A percentile compares a stretch with the other conserved stretches of the same genome.
Conservation (phyloP, 371 early-diverging fungal genomes). For the Smittium mucronatum region DNA sequence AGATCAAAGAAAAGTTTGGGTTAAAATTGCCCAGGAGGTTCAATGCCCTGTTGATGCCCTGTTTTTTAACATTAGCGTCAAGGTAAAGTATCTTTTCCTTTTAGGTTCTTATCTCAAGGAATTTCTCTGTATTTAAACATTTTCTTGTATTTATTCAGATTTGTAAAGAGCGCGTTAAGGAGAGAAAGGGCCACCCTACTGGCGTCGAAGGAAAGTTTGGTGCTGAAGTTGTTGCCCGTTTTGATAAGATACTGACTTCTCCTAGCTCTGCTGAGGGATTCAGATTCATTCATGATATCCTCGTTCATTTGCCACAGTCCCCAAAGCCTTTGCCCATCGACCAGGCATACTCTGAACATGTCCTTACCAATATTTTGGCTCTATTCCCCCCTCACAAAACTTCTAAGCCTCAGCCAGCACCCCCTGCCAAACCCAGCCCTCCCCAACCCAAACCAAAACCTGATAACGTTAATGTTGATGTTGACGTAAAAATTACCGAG, state of each 20-base stretch:
- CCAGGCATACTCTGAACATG: conserved; percentile 23
- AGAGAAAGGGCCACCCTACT: conserved; percentile 53
- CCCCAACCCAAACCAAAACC: conserved; percentile 15
- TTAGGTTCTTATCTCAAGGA: not conserved
- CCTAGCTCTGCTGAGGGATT: conserved; percentile 53
- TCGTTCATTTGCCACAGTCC: conserved; percentile 24
- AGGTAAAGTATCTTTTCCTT: conserved; percentile 12
- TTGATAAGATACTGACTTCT: conserved; percentile 42
- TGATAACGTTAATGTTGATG: conserved; percentile 9
- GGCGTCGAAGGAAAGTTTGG: conserved; percentile 54
- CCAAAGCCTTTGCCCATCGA: conserved; percentile 27
- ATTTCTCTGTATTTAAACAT: not conserved
- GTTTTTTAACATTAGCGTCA: conserved; percentile 46
- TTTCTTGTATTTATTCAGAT: conserved; percentile 3
- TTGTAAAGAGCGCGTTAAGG: conserved; percentile 46
- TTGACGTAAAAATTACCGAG: conserved; percentile 22
- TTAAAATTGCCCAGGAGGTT: conserved; percentile 44
- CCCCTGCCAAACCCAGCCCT: conserved; percentile 17
- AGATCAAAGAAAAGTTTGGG: conserved; percentile 57
- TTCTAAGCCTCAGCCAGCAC: conserved; percentile 15
- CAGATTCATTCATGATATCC: conserved; percentile 33
- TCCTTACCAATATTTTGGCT: conserved; percentile 23
- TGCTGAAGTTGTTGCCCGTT: conserved; percentile 43
- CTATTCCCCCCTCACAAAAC: conserved; percentile 31
- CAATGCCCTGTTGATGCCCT: conserved; percentile 50